Evolutionary conservation across 495 filamentous ascomycete genomes (phyloP).

Genomic region (Xylaria intraflava): DNA sequence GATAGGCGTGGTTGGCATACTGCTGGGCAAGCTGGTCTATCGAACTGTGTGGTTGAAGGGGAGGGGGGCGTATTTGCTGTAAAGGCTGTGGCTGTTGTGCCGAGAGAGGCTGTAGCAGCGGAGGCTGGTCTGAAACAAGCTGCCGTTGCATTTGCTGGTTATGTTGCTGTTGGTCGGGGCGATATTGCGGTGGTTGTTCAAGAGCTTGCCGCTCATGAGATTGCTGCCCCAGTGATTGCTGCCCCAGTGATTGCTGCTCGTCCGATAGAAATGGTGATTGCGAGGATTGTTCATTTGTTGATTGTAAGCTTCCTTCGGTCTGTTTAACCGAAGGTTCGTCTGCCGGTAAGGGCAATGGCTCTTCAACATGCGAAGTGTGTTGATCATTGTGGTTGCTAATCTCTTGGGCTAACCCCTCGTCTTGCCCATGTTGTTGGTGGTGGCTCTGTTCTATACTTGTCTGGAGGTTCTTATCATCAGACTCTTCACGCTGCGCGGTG

Average conservation of each 20-base stretch:
- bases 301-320: background rate
- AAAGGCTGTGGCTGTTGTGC: slow-evolving; percentile 26
- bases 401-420: slow-evolving; percentile 17
- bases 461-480: slow-evolving; percentile 12
- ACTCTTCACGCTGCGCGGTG: slow-evolving; percentile 13
- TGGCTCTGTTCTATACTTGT: slow-evolving; percentile 14
- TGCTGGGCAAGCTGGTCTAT: slow-evolving; percentile 21
- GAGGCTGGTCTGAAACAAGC: slow-evolving; percentile 21
- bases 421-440: background rate
- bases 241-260: slow-evolving; percentile 17
- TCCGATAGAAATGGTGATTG: slow-evolving; percentile 11
- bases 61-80: slow-evolving; percentile 25
- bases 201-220: background rate
- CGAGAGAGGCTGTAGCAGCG: slow-evolving; percentile 12
- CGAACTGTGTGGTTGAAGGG: slow-evolving; percentile 21
- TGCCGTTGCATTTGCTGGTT: slow-evolving; percentile 22
- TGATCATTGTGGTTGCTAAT: slow-evolving; percentile 16
- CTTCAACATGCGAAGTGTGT: slow-evolving; percentile 14
- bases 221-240: slow-evolving; percentile 3
- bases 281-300: slow-evolving; percentile 1
- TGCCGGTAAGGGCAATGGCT: slow-evolving; percentile 12
- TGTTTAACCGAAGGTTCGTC: slow-evolving; percentile 14
- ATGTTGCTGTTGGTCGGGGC: slow-evolving; percentile 12
- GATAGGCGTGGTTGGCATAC: slow-evolving; percentile 13
- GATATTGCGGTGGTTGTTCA: slow-evolving; percentile 16